These are phyloP conservation scores for Maudiozyma saulgeensis DNA, from an alignment of 805 yeast species.

Conservation along the genomic window DNA sequence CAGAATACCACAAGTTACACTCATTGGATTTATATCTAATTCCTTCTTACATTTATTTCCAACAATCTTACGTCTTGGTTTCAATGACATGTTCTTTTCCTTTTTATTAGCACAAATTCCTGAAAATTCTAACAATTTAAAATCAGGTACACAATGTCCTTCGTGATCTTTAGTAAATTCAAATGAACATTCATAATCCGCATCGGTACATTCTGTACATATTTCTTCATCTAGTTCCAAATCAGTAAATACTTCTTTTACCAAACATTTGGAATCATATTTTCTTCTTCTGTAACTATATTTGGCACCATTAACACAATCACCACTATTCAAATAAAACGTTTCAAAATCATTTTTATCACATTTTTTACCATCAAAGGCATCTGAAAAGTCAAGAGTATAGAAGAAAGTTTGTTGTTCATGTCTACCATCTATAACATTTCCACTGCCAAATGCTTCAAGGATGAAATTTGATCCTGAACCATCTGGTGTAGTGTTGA, in stretches of 20 bases:
- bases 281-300: conserved; percentile 59
- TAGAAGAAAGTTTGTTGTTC: conserved; percentile 11
- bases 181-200: conserved; percentile 62
- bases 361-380: conserved; percentile 39
- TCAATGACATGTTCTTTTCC: conserved; percentile 7
- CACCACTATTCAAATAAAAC: conserved; percentile 34
- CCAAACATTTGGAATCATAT: conserved; percentile 49
- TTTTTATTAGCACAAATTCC: conserved; percentile 12
- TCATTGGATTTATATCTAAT: conserved; percentile 20
- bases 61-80: conserved; percentile 12
- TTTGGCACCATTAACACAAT: conserved; percentile 61
- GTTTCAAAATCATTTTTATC: conserved; percentile 51
- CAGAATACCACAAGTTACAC: conserved; percentile 19
- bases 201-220: conserved; percentile 51
- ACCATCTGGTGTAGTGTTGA: conserved; percentile 57
- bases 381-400: conserved; percentile 46
- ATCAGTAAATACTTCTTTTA: conserved; percentile 31
- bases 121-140: conserved; percentile 10
- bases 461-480: conserved; percentile 51
- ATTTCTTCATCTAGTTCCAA: conserved; percentile 37
- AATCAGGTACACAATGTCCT: conserved; percentile 42
- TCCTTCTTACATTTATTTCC: conserved; percentile 18
- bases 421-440: conserved; percentile 6
- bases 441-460: conserved; percentile 30
- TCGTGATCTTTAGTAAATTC: conserved; percentile 34